Conservation (phyloP, 164 flowering plant genomes). For the Dillenia suffruticosa region DNA sequence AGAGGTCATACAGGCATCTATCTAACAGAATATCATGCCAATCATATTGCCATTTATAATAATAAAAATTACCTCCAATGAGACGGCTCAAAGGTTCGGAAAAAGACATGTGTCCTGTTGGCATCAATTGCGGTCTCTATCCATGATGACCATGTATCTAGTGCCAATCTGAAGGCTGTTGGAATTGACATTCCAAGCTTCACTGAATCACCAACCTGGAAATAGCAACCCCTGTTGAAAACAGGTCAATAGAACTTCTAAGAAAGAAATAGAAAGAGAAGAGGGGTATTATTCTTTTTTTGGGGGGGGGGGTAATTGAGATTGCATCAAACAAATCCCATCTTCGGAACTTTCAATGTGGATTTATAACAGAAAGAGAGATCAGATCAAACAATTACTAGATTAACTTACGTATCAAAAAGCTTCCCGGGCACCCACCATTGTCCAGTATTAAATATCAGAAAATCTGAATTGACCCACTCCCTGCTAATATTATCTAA, state of each 20-base stretch:
- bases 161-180: conserved; percentile 50
- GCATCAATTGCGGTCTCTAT: conserved; percentile 44
- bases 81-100: conserved; percentile 77
- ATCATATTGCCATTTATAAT: not conserved
- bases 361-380: no score
- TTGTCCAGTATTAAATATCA: conserved; percentile 84
- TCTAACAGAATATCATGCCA: no score
- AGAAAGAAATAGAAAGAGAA: no score
- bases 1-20: no score
- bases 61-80: conserved; percentile 66
- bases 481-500: conserved; percentile 54
- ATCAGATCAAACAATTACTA: no score
- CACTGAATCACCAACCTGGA: conserved; percentile 52
- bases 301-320: no score
- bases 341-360: no score
- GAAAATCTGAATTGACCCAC: conserved; percentile 73
- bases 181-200: conserved; percentile 71
- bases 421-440: conserved; percentile 83
- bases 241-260: no score
- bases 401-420: conserved; percentile 53
- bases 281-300: no score
- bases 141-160: conserved; percentile 83
- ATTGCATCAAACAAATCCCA: no score
- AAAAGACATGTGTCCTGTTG: conserved; percentile 63
- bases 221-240: conserved; percentile 75